Evolutionary conservation across 2,329 filamentous ascomycete genomes (phyloP).

Genomic region (Colletotrichum sp.): DNA sequence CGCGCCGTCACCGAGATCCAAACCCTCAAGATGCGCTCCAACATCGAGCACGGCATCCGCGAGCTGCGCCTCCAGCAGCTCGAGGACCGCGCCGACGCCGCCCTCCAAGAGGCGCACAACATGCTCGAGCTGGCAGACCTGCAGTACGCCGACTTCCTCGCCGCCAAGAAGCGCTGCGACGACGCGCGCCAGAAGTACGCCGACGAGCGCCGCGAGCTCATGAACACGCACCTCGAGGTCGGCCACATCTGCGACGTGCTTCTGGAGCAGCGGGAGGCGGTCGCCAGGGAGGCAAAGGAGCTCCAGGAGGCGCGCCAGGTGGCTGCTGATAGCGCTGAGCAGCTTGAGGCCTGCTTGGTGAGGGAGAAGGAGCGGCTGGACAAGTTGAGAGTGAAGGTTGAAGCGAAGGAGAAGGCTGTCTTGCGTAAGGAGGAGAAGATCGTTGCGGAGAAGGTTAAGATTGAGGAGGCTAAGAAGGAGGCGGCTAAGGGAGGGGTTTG

Average conservation of each 20-base stretch:
- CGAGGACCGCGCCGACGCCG: neutral
- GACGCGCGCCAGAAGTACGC: neutral
- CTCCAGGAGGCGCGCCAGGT: neutral
- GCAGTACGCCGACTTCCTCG: neutral
- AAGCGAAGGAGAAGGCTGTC: neutral
- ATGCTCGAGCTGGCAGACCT: neutral
- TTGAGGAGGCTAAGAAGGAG: neutral
- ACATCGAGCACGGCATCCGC: neutral
- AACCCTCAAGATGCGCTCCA: neutral
- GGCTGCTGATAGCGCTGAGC: neutral
- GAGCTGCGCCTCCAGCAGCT: neutral
- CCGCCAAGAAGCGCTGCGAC: neutral
- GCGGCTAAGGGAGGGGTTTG: neutral
- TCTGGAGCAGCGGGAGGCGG: accelerated
- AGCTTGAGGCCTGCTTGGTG: neutral
- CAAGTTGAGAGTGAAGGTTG: neutral
- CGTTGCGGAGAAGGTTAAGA: neutral
- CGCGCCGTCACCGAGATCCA: neutral
- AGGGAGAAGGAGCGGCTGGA: neutral
- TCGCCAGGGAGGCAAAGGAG: neutral
- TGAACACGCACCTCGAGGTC: neutral
- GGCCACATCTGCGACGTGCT: neutral
- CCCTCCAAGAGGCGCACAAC: neutral
- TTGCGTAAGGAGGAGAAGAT: neutral
- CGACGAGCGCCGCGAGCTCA: neutral